Conservation (phyloP, 1,139 yeast species). For the Taphrina confusa region DNA sequence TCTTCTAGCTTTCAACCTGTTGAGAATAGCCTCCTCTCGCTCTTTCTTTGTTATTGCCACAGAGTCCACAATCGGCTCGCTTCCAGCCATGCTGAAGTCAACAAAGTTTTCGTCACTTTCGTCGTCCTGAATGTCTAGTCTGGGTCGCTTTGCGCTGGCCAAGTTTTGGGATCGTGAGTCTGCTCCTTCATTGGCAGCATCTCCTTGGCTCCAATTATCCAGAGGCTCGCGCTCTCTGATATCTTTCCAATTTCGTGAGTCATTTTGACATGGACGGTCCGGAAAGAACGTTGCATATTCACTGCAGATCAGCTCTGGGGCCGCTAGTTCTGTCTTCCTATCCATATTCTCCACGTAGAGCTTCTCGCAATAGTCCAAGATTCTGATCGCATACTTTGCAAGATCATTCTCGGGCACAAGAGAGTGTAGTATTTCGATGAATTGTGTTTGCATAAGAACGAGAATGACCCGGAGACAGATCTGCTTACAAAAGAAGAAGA, state of each 20-base stretch:
- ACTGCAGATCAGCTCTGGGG: background rate
- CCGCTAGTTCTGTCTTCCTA: background rate
- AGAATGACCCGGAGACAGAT: background rate
- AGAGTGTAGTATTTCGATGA: slow-evolving; percentile 2
- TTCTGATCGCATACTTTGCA: background rate
- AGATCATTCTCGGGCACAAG: slow-evolving; percentile 1
- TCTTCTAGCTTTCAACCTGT: background rate
- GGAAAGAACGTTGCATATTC: background rate
- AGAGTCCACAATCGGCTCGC: no score
- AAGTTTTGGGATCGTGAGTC: no score
- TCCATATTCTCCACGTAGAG: background rate
- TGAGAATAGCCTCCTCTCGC: background rate
- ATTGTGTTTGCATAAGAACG: slow-evolving; percentile 1
- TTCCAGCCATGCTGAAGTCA: background rate
- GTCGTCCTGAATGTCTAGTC: background rate
- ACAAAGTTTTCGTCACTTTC: background rate
- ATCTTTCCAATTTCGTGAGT: no score
- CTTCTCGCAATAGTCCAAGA: background rate
- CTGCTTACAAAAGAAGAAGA: background rate
- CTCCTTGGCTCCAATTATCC: no score
- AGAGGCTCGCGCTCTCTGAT: no score
- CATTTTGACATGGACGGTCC: background rate
- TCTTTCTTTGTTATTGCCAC: no score
- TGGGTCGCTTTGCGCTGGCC: background rate
- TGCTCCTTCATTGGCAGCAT: no score